Conservation (phyloP, 2,329 filamentous ascomycete species). For the Colletotrichum liriopes region DNA sequence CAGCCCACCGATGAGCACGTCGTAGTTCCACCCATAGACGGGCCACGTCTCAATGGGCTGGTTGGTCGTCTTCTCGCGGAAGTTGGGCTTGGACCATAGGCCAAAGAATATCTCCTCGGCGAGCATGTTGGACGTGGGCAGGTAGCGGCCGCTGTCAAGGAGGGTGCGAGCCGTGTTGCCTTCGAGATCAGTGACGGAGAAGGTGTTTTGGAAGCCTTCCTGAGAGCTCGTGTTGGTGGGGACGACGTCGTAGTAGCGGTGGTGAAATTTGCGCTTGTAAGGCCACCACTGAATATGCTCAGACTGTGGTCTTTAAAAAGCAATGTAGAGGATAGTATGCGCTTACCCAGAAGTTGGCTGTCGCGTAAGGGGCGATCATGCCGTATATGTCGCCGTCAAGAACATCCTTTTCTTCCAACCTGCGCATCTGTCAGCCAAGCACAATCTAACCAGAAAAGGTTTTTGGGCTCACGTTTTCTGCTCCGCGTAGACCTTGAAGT, state of each 20-base stretch:
- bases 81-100: conserved; percentile 66
- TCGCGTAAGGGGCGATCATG: conserved; percentile 65
- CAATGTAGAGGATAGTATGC: too few species aligned
- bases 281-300: conserved; percentile 63
- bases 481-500: conserved; percentile 66
- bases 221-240: conserved; percentile 57
- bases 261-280: conserved; percentile 66
- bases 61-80: conserved; percentile 66
- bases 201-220: conserved; percentile 67
- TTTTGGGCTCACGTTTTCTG: conserved; percentile 61
- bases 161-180: conserved; percentile 57
- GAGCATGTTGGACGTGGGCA: conserved; percentile 63
- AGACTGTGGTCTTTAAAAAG: not conserved
- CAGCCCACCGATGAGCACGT: conserved; percentile 67
- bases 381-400: conserved; percentile 65
- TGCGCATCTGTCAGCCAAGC: conserved; percentile 43
- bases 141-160: conserved; percentile 63
- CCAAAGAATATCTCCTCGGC: conserved; percentile 66
- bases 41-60: conserved; percentile 61
- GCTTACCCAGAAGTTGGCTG: conserved; percentile 66
- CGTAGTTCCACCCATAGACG: conserved; percentile 69
- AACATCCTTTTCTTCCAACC: conserved; percentile 63
- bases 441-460: not conserved
- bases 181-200: conserved; percentile 63
- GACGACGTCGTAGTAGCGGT: conserved; percentile 67